phyloP scores from a whole-genome alignment of 352 stramenopile species.

The Phytopythium litorale region DNA sequence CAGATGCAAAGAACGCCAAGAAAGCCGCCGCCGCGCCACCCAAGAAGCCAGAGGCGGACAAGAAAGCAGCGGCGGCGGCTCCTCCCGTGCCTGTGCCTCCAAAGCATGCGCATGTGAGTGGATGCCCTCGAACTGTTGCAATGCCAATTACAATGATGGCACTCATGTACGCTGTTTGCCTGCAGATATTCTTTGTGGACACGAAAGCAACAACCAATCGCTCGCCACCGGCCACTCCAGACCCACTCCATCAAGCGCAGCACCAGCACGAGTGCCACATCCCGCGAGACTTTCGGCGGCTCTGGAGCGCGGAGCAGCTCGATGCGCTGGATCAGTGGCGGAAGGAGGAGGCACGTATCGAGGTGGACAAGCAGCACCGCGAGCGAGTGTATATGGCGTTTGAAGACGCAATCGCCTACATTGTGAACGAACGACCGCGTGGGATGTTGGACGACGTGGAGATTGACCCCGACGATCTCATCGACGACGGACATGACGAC shows the following conservation, averaged over 20 bases:
- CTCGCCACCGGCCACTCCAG: conserved; percentile 1
- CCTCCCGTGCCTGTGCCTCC: conserved; percentile 11
- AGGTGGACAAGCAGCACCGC: conserved; percentile 37
- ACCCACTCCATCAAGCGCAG: conserved; percentile 5
- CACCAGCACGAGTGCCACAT: conserved; percentile 19
- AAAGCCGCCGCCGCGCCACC: conserved; percentile 17
- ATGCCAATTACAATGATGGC: not conserved
- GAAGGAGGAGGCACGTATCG: conserved; percentile 53
- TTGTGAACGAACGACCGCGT: conserved; percentile 63
- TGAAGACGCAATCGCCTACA: conserved; percentile 67
- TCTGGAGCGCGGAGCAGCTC: conserved; percentile 59
- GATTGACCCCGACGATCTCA: conserved; percentile 56
- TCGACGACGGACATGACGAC: conserved; percentile 71
- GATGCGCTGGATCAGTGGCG: conserved; percentile 43
- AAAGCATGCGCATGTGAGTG: conserved; percentile 45
- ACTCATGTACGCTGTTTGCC: not conserved
- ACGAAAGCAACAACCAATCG: conserved; percentile 1
- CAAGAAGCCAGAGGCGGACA: conserved; percentile 36
- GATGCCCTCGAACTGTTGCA: not conserved
- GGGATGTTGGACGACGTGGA: conserved; percentile 48
- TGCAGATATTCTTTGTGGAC: conserved; percentile 1
- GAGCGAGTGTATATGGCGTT: conserved; percentile 65
- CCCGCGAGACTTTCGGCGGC: conserved; percentile 55
- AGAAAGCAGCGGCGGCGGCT: conserved; percentile 16
- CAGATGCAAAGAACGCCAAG: conserved; percentile 31